Percentiles rank a stretch among this genome's conserved stretches.
phyloP scores from a whole-genome alignment of 2,329 filamentous ascomycete genomes.

The Teratosphaeria epicoccoides region DNA sequence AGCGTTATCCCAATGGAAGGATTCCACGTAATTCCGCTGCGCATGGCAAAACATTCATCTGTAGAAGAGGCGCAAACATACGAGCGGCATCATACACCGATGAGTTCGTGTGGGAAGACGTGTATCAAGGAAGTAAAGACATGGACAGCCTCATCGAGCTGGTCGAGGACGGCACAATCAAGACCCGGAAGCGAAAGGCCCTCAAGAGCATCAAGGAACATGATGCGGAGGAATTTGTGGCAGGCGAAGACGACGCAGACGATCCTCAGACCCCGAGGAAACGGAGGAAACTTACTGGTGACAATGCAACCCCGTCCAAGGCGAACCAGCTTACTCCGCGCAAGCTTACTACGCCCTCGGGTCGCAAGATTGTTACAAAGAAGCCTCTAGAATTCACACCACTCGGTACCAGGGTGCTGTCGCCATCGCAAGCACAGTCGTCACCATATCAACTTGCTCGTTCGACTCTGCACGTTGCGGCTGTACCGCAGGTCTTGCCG shows the following conservation, averaged over 20 bases:
- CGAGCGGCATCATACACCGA: constrained; percentile 83
- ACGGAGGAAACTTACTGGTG: constrained; percentile 37
- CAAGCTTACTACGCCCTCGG: constrained; percentile 51
- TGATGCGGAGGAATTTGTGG: constrained; percentile 37
- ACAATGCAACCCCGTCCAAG: constrained; percentile 34
- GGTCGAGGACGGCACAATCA: constrained; percentile 62
- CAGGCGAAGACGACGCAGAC: constrained; percentile 31
- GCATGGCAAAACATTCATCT: constrained; percentile 79
- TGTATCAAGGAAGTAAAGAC: constrained; percentile 60
- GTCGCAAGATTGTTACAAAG: constrained; percentile 63
- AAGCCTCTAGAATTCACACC: constrained; percentile 93
- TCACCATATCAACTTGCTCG: constrained; percentile 90
- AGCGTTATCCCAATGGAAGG: constrained; percentile 62
- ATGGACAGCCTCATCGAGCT: constrained; percentile 55
- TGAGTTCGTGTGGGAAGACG: constrained; percentile 83
- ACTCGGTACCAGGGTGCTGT: constrained; percentile 75
- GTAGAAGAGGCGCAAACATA: constrained; percentile 79
- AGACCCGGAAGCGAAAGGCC: constrained; percentile 47
- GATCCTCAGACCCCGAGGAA: constrained; percentile 37
- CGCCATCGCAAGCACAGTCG: constrained; percentile 60
- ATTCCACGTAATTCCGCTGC: constrained; percentile 63
- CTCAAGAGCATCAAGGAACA: constrained; percentile 18
- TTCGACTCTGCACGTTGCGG: constrained; percentile 81
- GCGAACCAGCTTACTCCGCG: constrained; percentile 38
- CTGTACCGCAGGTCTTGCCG: constrained; percentile 78